A percentile compares a stretch with the other conserved stretches of the same genome.
These are phyloP conservation scores for Lachancea nothofagi DNA, from an alignment of 805 yeast species.

Conservation along the genomic window DNA sequence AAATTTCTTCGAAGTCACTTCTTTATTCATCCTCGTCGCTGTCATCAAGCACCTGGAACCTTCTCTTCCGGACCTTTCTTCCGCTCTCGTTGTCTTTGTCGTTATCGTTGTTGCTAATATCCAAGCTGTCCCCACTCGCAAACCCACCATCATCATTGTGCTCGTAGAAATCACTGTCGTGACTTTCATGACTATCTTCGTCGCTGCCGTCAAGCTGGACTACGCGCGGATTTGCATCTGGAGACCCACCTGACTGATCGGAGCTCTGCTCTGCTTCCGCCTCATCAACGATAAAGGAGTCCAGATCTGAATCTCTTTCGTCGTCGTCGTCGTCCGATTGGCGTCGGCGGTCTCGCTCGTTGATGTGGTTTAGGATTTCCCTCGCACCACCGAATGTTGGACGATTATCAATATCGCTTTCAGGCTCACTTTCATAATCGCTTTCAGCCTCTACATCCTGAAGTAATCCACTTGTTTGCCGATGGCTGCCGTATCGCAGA, in stretches of 20 bases:
- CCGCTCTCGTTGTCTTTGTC: constrained; percentile 37
- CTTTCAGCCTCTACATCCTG: no score
- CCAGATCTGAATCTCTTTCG: constrained; percentile 9
- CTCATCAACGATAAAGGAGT: constrained; percentile 13
- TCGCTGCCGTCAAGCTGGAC: background rate
- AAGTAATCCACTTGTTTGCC: no score
- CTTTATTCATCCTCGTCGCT: constrained; percentile 27
- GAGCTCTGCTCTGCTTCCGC: no score
- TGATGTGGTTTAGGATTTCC: constrained; percentile 3
- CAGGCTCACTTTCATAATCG: constrained; percentile 10
- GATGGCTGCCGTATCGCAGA: background rate
- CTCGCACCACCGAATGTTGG: background rate
- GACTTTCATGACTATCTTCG: constrained; percentile 2
- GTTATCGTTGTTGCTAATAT: constrained; percentile 13
- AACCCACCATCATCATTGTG: constrained; percentile 27
- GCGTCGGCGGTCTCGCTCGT: background rate
- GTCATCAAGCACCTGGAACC: constrained; percentile 21
- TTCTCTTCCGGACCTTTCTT: constrained; percentile 16
- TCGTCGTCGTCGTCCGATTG: background rate
- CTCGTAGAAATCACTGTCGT: constrained; percentile 28
- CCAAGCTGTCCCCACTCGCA: constrained; percentile 32
- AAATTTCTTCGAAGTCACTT: no score
- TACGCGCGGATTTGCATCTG: background rate
- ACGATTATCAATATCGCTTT: constrained; percentile 1
- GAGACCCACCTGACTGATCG: background rate